A percentile compares a stretch with the other conserved stretches of the same genome.
Evolutionary conservation across 192 early-diverging fungal species (phyloP).

Genomic region (Pilaira anomala): DNA sequence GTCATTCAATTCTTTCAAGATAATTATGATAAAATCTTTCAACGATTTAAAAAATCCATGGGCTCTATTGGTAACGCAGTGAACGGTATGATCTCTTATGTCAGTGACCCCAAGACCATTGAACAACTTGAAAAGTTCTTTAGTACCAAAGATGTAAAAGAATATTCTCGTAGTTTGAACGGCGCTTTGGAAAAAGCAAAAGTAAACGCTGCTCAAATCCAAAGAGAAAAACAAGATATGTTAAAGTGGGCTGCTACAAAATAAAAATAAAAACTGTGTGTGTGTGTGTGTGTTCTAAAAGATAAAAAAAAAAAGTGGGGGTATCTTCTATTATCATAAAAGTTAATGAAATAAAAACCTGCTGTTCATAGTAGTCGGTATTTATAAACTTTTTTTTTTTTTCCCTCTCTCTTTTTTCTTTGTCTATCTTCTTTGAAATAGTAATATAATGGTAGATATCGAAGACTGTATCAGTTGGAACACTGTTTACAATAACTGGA

Average conservation of each 20-base stretch:
- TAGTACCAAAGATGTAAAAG: constrained; percentile 56
- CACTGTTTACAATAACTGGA: neutral
- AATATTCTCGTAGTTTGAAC: constrained; percentile 61
- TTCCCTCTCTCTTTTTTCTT: too few relatives aligned
- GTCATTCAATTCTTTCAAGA: constrained; percentile 64
- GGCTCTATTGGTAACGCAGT: constrained; percentile 42
- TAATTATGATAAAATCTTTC: constrained; percentile 57
- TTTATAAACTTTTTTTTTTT: too few relatives aligned
- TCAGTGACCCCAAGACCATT: constrained; percentile 49
- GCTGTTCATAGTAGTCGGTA: too few relatives aligned
- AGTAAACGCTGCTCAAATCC: constrained; percentile 50
- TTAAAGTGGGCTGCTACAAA: constrained; percentile 3
- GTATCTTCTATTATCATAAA: too few relatives aligned
- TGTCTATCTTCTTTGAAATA: too few relatives aligned
- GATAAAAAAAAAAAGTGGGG: too few relatives aligned
- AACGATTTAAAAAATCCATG: constrained; percentile 51
- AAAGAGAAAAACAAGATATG: constrained; percentile 21
- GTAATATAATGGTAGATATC: neutral
- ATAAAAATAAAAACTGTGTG: neutral
- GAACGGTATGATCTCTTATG: constrained; percentile 36
- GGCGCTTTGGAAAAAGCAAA: constrained; percentile 70
- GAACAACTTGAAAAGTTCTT: constrained; percentile 64
- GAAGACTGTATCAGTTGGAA: neutral
- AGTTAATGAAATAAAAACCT: too few relatives aligned
- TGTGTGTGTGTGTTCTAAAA: too few relatives aligned